Evolutionary conservation across 306 rosid genomes (phyloP), one percentile per base, ranked within the genome.

Genomic region (Prunus mira): DNA sequence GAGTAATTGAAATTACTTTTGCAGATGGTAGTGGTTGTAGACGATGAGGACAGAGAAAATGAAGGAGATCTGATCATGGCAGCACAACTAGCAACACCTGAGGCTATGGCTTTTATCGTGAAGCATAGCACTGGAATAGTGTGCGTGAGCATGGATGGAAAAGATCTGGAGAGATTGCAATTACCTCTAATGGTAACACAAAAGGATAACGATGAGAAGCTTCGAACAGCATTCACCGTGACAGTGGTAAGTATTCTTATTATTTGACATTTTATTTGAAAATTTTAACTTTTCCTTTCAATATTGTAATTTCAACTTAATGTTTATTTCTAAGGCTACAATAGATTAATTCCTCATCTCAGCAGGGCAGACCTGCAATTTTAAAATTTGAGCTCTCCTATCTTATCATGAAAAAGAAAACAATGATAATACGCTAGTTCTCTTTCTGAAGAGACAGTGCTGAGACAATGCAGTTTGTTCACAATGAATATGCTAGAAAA

Each of bases 41-140:
- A 93, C 19, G 98, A 89, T 10, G 98, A 93, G 80, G 96, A 87
- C 71, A 87, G 98, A 76, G 98, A 93, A 86, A 93, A 93, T 56
- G 98, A 90, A 80, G 98, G 98, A 79, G 96, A 93, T 73, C 79
- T 93, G 84, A 93, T 93, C 77, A 93, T 93, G 98, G 96, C 96
- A 17, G 94, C 98, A 41, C 70, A 87, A 55, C 60, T 89, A 84
- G 98, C 84, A 45, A 93, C 98, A 19, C 91, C 98, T 10, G 91
- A 89, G 71, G 94, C 96, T 78, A 93, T 93, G 96, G 98, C 98
- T 67, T 93, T 90, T 76, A 86, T 93, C 65, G 98, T 93, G 13
- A 90, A 93, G 87, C 85, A 93, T 78, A 92, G 98, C 73, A 90
- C 94, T 51, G 96, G 96, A 24, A 93, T 93, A 73, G 84, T 90